Conservation (phyloP, 1,284 basidiomycete genomes). For the Tilletia indica region DNA sequence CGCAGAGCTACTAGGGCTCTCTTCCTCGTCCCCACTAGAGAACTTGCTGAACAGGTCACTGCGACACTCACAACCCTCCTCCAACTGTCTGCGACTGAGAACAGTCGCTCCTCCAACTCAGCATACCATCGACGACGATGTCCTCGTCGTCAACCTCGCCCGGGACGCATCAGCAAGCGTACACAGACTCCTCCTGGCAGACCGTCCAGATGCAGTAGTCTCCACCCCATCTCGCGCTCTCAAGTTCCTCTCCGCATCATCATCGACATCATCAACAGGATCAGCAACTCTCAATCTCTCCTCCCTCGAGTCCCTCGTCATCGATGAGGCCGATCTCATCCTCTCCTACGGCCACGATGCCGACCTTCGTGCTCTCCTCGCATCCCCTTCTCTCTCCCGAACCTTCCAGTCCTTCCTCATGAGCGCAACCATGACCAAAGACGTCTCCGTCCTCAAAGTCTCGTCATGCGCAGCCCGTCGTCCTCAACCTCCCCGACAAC, state of each 20-base stretch:
- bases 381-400: slow-evolving; percentile 65
- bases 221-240: slow-evolving; percentile 85
- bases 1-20: slow-evolving; percentile 72
- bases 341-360: slow-evolving; percentile 89
- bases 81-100: not conserved
- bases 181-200: slow-evolving; percentile 79
- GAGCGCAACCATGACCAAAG: slow-evolving; percentile 96
- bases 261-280: slow-evolving; percentile 13
- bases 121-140: slow-evolving; percentile 67
- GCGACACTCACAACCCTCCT: slow-evolving; percentile 25
- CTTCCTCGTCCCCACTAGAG: slow-evolving; percentile 89
- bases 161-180: slow-evolving; percentile 64
- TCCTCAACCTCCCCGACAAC: slow-evolving; percentile 52
- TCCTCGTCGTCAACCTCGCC: slow-evolving; percentile 76
- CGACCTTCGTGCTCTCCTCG: slow-evolving; percentile 57
- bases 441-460: slow-evolving; percentile 84
- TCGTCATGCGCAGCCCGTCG: slow-evolving; percentile 80
- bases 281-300: slow-evolving; percentile 58
- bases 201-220: slow-evolving; percentile 87
- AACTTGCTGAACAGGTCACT: slow-evolving; percentile 86
- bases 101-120: not conserved
- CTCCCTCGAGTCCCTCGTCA: slow-evolving; percentile 80
- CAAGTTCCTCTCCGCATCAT: slow-evolving; percentile 68
- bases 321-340: slow-evolving; percentile 97
- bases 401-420: slow-evolving; percentile 92